Percentiles rank a stretch among this genome's conserved stretches.
These are phyloP conservation scores for Ophiosphaerella narmari DNA, from an alignment of 2,329 filamentous ascomycete genomes.

Conservation along the genomic window DNA sequence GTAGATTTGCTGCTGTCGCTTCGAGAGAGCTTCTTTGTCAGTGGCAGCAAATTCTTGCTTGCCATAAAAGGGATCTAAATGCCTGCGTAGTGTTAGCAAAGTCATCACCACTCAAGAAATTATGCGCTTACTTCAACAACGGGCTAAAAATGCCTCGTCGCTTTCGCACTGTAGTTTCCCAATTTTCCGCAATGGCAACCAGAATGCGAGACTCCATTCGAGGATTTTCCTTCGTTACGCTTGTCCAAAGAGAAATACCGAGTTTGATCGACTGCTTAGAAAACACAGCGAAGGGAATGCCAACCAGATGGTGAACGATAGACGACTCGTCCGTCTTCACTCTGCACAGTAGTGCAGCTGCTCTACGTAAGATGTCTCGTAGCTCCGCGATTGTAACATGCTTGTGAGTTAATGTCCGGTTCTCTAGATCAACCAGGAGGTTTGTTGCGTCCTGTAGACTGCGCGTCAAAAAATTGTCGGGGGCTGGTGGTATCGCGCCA, in stretches of 20 bases:
- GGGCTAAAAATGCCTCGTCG: conserved; percentile 81
- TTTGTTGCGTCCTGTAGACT: conserved; percentile 58
- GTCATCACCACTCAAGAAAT: not conserved
- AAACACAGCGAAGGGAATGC: conserved; percentile 90
- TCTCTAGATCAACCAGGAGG: conserved; percentile 74
- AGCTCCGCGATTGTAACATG: conserved; percentile 74
- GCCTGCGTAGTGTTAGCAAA: conserved; percentile 48
- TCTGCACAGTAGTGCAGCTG: conserved; percentile 83
- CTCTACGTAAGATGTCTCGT: conserved; percentile 79
- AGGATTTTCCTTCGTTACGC: conserved; percentile 95
- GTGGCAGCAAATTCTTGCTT: conserved; percentile 93
- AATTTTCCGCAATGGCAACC: conserved; percentile 84
- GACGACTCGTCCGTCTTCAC: conserved; percentile 75
- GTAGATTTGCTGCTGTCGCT: conserved; percentile 77
- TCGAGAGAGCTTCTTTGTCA: conserved; percentile 74
- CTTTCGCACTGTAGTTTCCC: conserved; percentile 81
- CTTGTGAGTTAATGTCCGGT: conserved; percentile 70
- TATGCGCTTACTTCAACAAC: conserved; percentile 61
- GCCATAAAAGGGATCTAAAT: conserved; percentile 85
- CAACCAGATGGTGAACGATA: conserved; percentile 84
- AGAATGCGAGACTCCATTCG: conserved; percentile 84
- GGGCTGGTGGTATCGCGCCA: conserved; percentile 28
- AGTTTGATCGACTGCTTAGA: conserved; percentile 95
- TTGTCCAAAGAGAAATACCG: conserved; percentile 93
- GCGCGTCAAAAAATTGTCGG: conserved; percentile 32